Base-by-base conservation (phyloP, 1,284 basidiomycete genomes). In the Leccinum insigne region DNA sequence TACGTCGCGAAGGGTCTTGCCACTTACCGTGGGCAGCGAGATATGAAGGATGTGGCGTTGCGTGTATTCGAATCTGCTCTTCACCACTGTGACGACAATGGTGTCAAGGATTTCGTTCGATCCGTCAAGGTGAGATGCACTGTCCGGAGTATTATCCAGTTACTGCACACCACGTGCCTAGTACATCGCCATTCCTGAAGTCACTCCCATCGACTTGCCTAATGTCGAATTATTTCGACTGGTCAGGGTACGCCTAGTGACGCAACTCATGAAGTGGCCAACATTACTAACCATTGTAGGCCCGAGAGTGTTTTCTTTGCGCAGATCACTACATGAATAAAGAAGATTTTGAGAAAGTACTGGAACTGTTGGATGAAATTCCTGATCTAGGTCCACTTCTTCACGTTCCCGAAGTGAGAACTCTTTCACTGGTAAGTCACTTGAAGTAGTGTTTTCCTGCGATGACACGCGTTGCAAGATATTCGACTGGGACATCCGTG, bases 381-480 rank as follows among this genome's bases (percentile, higher is more conserved):
- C 58, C 52, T 1, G 67, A 66, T 38, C 52, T 68, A 2, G 10
- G 38, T 35, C 64, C 61, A 5, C 61, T 69, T 58, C 58, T 69
- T 35, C 32, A 66, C 35, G n/a, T n/a, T 13, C 61, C 67, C 1
- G 64, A 63, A 21, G 61, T 56, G 14, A 56, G 26, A 6, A 49
- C 26, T 4, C 26, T 61, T 60, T 57, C 32, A 3, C 26, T 69
- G 10, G 67, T 63, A 69, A 21, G 57, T 42, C 16, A 23, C 52
- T 16, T 38, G 35, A 29, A 10, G 38, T 14, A 16, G n/a, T 13
- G 13, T 18, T 35, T 60, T 3, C 16, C 3, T 10, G 8, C 4
- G 38, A 49, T 68, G 23, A 68, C 32, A 21, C 21, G 23, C 10
- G n/a, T 56, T 16, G n/a, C 23, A 65, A 68, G 67, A 58, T 68